Percentiles rank a stretch among this genome's conserved stretches.
Conservation (phyloP, 768 basidiomycete genomes). For the Hygrophorus russula region DNA sequence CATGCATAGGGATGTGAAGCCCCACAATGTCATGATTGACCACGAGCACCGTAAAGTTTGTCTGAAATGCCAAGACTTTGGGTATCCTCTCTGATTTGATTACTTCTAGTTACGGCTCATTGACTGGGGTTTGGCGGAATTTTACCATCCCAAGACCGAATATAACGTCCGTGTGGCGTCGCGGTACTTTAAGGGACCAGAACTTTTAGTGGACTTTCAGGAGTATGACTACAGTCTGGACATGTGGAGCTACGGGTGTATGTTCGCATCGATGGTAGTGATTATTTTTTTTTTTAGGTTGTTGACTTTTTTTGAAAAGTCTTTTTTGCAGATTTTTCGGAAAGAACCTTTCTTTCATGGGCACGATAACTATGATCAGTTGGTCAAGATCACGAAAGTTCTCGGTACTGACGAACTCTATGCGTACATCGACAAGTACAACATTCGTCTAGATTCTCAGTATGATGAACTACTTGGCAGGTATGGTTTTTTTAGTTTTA, state of each 20-base stretch:
- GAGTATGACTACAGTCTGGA: slow-evolving; percentile 97
- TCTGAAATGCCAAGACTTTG: slow-evolving; percentile 5
- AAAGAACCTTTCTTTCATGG: slow-evolving; percentile 99
- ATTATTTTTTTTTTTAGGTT: slow-evolving; percentile 5
- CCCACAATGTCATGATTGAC: slow-evolving; percentile 99
- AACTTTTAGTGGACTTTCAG: slow-evolving; percentile 94
- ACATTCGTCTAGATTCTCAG: slow-evolving; percentile 90
- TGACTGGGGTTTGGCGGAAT: slow-evolving; percentile 98
- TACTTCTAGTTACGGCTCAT: slow-evolving; percentile 74
- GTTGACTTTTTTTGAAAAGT: too few relatives aligned
- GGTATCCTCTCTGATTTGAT: slow-evolving; percentile 2
- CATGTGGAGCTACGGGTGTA: slow-evolving; percentile 99
- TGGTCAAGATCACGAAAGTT: slow-evolving; percentile 97
- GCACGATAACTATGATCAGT: slow-evolving; percentile 96
- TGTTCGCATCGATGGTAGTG: slow-evolving; percentile 96
- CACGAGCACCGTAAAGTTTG: slow-evolving; percentile 88
- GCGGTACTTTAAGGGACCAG: slow-evolving; percentile 96
- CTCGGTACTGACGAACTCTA: slow-evolving; percentile 94
- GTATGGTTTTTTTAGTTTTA: slow-evolving; percentile 24
- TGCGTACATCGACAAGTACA: slow-evolving; percentile 88
- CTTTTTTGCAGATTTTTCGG: slow-evolving; percentile 75
- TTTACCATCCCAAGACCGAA: slow-evolving; percentile 95
- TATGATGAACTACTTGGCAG: slow-evolving; percentile 92
- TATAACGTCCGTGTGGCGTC: slow-evolving; percentile 98
- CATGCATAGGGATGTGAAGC: slow-evolving; percentile 98